These are phyloP conservation scores for Sclerotinia spermophila DNA, from an alignment of 2,329 filamentous ascomycete species.

Conservation along the genomic window DNA sequence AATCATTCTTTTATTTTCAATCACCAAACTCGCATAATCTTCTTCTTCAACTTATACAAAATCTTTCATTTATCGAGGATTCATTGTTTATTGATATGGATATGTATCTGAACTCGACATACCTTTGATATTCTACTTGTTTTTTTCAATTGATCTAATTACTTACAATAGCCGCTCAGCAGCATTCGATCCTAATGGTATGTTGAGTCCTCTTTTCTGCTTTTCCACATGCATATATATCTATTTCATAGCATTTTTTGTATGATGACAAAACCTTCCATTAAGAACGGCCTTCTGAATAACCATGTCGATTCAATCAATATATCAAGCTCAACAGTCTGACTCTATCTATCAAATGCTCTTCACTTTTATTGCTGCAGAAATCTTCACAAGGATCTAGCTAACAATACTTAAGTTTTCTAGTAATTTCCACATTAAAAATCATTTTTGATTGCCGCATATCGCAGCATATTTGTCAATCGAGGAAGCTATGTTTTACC, in stretches of 20 bases:
- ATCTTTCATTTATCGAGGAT: neutral
- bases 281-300: slow-evolving; percentile 68
- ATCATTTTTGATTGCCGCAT: neutral
- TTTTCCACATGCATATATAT: neutral
- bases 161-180: neutral
- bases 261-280: slow-evolving; percentile 53
- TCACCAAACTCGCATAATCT: neutral
- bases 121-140: neutral
- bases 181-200: neutral
- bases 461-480: neutral
- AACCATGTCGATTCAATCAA: slow-evolving; percentile 51
- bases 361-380: neutral
- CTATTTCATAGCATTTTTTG: slow-evolving; percentile 23
- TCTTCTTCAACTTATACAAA: neutral
- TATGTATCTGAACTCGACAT: neutral
- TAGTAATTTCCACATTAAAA: neutral
- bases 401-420: slow-evolving; percentile 7
- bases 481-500: neutral
- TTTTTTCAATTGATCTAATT: too few relatives aligned
- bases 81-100: neutral
- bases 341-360: slow-evolving; percentile 36
- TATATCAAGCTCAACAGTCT: slow-evolving; percentile 65
- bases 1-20: too few relatives aligned
- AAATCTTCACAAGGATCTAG: neutral
- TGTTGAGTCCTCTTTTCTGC: slow-evolving; percentile 13